Percentiles rank a stretch among this genome's conserved stretches.
These are phyloP conservation scores for Brassica incana DNA, from an alignment of 345 rosid genomes.

Conservation along the genomic window DNA sequence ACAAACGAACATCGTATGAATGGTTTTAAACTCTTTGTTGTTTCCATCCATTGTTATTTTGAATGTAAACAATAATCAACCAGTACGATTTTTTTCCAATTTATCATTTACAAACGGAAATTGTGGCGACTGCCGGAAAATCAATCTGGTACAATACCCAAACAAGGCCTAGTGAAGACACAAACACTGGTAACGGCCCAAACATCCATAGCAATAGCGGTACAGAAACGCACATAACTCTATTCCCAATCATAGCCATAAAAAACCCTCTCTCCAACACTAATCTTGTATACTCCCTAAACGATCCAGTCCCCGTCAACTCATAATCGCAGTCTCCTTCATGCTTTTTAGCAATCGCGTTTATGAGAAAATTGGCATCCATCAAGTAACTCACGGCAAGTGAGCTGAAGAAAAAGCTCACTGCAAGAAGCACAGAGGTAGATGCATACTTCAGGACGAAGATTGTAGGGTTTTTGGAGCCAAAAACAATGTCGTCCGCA, in stretches of 20 bases:
- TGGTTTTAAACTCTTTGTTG: not conserved
- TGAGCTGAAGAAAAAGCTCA: slow-evolving; percentile 73
- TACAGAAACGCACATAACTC: slow-evolving; percentile 56
- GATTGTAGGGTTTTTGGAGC: slow-evolving; percentile 44
- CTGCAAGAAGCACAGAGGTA: slow-evolving; percentile 49
- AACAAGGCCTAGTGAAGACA: slow-evolving; percentile 59
- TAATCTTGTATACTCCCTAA: slow-evolving; percentile 41
- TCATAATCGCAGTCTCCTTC: slow-evolving; percentile 20
- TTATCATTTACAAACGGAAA: slow-evolving; percentile 16
- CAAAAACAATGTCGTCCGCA: slow-evolving; percentile 29
- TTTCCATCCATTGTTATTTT: not conserved
- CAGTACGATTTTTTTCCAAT: not conserved
- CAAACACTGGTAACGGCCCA: slow-evolving; percentile 63
- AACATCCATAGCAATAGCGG: slow-evolving; percentile 75
- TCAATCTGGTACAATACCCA: slow-evolving; percentile 70
- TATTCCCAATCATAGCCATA: slow-evolving; percentile 58
- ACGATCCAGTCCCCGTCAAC: slow-evolving; percentile 24
- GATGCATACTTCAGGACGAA: slow-evolving; percentile 54
- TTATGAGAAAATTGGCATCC: slow-evolving; percentile 69
- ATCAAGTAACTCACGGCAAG: slow-evolving; percentile 54
- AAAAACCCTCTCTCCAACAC: slow-evolving; percentile 63
- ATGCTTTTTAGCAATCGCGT: slow-evolving; percentile 31
- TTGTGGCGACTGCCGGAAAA: slow-evolving; percentile 36
- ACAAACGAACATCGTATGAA: not conserved
- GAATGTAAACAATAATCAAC: not conserved